Conservation (phyloP, 2,329 filamentous ascomycete species). For the Curvularia verruculosa region DNA sequence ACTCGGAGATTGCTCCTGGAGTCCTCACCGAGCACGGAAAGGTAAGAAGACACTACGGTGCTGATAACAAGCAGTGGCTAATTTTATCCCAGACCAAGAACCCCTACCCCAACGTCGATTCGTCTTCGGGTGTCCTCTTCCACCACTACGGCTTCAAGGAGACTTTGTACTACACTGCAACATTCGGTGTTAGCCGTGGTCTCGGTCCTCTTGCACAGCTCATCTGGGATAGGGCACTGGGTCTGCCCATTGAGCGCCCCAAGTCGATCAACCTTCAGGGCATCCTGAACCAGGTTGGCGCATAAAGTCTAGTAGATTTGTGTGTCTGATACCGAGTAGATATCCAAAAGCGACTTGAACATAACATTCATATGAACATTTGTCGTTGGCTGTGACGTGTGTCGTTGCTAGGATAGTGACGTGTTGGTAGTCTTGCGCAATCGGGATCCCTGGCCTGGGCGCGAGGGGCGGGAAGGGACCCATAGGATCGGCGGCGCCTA, state of each 20-base stretch:
- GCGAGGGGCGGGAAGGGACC: slow-evolving; percentile 7
- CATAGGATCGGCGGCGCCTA: slow-evolving; percentile 16
- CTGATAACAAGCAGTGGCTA: slow-evolving; percentile 1
- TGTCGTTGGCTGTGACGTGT: no score
- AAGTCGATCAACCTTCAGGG: slow-evolving; percentile 97
- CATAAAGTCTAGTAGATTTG: slow-evolving; percentile 17
- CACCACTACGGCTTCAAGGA: slow-evolving; percentile 98
- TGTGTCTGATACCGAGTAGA: neutral
- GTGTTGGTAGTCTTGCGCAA: slow-evolving; percentile 5
- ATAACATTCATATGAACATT: neutral
- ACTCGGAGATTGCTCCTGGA: slow-evolving; percentile 85
- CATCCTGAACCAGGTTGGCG: slow-evolving; percentile 67
- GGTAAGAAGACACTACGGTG: slow-evolving; percentile 47
- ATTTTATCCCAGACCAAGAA: slow-evolving; percentile 74
- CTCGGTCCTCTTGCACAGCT: slow-evolving; percentile 91
- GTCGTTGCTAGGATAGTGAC: neutral
- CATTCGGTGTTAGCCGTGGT: slow-evolving; percentile 71
- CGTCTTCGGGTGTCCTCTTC: slow-evolving; percentile 90
- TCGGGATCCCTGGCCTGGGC: neutral
- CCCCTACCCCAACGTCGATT: slow-evolving; percentile 96
- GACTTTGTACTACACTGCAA: slow-evolving; percentile 88
- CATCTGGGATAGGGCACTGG: slow-evolving; percentile 93
- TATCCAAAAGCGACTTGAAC: neutral
- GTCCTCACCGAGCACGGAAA: slow-evolving; percentile 96
- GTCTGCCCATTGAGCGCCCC: slow-evolving; percentile 93